Percentiles rank a stretch among this genome's conserved stretches.
These are phyloP conservation scores for Euphrasia confusa DNA, from an alignment of 257 asterid genomes.

Conservation along the genomic window DNA sequence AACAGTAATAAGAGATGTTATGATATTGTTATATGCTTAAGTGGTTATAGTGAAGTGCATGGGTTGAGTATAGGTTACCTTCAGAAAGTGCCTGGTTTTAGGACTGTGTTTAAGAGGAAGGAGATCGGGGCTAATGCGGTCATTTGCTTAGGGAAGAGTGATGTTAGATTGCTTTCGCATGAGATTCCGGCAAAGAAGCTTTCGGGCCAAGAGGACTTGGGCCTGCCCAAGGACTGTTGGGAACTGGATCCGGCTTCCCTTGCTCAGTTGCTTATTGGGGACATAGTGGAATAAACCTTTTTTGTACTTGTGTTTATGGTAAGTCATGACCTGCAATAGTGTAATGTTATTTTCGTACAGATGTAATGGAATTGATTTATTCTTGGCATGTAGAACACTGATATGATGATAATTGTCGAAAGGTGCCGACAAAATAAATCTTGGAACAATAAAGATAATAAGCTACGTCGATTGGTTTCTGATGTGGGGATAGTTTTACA, in stretches of 20 bases:
- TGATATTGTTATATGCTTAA: constrained; percentile 52
- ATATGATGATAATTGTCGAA: not conserved
- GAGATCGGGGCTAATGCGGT: constrained; percentile 62
- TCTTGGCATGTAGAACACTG: not conserved
- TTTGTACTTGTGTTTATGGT: not conserved
- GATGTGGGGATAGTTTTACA: not conserved
- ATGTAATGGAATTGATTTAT: not conserved
- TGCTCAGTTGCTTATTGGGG: constrained; percentile 31
- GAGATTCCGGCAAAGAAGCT: constrained; percentile 81
- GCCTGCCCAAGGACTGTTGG: constrained; percentile 80
- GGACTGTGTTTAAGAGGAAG: constrained; percentile 64
- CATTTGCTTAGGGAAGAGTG: constrained; percentile 38
- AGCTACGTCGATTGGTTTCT: not conserved
- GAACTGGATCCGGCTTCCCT: constrained; percentile 80
- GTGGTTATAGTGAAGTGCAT: constrained; percentile 52
- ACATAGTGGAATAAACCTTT: constrained; percentile 1
- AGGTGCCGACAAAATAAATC: not conserved
- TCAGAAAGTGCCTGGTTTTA: constrained; percentile 64
- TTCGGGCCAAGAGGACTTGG: constrained; percentile 54
- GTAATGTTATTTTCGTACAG: not conserved
- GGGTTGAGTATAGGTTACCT: constrained; percentile 76
- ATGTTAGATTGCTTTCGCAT: constrained; percentile 57
- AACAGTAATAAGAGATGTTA: constrained; percentile 30
- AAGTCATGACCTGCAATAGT: not conserved
- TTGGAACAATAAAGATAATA: not conserved